Base-by-base conservation (phyloP, 1,139 yeast species). In the Suhomyces chickasaworum region DNA sequence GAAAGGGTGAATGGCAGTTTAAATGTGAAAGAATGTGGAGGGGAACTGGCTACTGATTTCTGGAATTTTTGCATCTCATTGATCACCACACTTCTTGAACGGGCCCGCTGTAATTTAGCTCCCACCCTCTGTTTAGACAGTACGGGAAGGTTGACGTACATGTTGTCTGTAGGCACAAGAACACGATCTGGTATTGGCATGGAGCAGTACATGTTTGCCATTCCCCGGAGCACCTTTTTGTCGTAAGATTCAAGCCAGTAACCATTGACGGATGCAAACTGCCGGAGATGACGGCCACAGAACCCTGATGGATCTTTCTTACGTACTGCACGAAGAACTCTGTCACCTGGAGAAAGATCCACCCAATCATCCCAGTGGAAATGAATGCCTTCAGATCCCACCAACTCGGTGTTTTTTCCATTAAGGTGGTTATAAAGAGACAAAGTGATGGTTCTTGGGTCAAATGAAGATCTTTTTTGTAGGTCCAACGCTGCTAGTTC, bases 311-410 rank as follows among this genome's bases (percentile, higher is more conserved):
- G 64, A 9, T 44, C 51, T 3, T 43, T 30, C 3, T 48, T 42
- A 29, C 69, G 55, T 39, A 55, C 60, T 7, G 47, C 42, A 12
- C 53, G 52, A 21, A 71, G 51, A 5, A 64, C 46, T 10, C 53
- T 31, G 39, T 66, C 51, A 1, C 60, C 74, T 3, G 66, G 63
- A 21, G 57, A 50, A 40, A 68, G 53, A 50, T 71, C 77, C 12
- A 69, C 63, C 72, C 75, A 71, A 53, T 72, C 76, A 49, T 71
- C 77, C 77, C 77, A 72, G 54, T 72, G 77, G 56, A 71, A 71
- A 46, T 48, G 54, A 12, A 69, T 54, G 6, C 70, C 73, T 6
- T 52, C 49, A 3, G 42, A 38, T 29, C 46, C 48, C 16, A 61
- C 64, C 7, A 57, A 27, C 23, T 42, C 33, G 20, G 29, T 9